Percentiles rank a stretch among this genome's conserved stretches.
These are phyloP conservation scores for Amylocarpus encephaloides DNA, from an alignment of 2,329 filamentous ascomycete species.

Conservation along the genomic window DNA sequence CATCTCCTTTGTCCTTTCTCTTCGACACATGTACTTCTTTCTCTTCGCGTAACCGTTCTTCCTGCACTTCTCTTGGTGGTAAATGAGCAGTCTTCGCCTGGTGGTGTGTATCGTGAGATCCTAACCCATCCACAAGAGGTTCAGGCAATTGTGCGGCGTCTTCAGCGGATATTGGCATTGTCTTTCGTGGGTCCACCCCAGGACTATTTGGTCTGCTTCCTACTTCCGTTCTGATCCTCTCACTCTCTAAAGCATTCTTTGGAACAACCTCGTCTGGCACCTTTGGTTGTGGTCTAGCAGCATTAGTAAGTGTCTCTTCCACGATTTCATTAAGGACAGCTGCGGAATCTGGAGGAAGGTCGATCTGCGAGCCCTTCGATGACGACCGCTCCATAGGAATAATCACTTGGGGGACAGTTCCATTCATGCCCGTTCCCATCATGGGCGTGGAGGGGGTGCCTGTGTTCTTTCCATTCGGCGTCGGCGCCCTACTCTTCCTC, in stretches of 20 bases:
- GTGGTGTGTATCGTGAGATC: constrained; percentile 22
- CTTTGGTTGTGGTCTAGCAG: constrained; percentile 11
- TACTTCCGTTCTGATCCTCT: constrained; percentile 21
- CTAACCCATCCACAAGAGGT: constrained; percentile 20
- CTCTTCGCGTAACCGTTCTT: constrained; percentile 37
- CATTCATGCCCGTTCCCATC: constrained; percentile 10
- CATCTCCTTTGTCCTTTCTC: constrained; percentile 26
- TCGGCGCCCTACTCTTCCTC: constrained; percentile 23
- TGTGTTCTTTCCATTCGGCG: constrained; percentile 21
- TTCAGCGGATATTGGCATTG: constrained; percentile 31
- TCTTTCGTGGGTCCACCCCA: constrained; percentile 28
- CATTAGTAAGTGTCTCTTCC: constrained; percentile 21
- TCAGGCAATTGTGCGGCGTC: constrained; percentile 30
- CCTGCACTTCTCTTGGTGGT: constrained; percentile 44
- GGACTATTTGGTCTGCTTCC: constrained; percentile 28
- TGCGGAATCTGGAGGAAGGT: constrained; percentile 21
- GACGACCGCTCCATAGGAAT: constrained; percentile 21
- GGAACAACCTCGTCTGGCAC: constrained; percentile 10
- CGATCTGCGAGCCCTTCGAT: constrained; percentile 30
- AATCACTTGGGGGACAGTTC: constrained; percentile 7
- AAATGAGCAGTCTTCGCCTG: constrained; percentile 37
- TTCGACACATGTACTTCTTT: constrained; percentile 32
- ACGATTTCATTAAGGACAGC: constrained; percentile 21
- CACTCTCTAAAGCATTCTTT: constrained; percentile 19
- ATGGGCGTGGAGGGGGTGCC: constrained; percentile 11